Conservation (phyloP, 352 stramenopile species). For the Globisporangium megalacanthum region DNA sequence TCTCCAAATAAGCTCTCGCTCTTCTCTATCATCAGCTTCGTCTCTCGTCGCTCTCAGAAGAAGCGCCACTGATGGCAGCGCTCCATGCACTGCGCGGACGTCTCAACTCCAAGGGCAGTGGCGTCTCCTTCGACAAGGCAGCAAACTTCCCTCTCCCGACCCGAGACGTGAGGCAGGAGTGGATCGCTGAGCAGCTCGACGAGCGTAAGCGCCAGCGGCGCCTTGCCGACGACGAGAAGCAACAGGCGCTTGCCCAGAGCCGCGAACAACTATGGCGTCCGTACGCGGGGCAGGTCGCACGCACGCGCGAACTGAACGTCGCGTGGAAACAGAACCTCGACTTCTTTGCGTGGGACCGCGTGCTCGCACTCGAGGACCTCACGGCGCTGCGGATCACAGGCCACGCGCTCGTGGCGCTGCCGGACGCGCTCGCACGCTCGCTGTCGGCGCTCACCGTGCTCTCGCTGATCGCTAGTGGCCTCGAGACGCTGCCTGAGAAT, state of each 20-base stretch:
- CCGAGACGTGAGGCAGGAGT: slow-evolving; percentile 31
- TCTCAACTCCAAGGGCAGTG: not conserved
- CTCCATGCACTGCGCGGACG: slow-evolving; percentile 7
- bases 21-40: too few species aligned
- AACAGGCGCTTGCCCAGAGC: not conserved
- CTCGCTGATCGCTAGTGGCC: slow-evolving; percentile 38
- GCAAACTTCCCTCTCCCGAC: not conserved
- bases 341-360: slow-evolving; percentile 48
- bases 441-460: slow-evolving; percentile 38
- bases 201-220: slow-evolving; percentile 36
- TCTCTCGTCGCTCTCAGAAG: not conserved
- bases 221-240: slow-evolving; percentile 13
- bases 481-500: slow-evolving; percentile 43
- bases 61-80: slow-evolving; percentile 10
- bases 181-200: slow-evolving; percentile 40
- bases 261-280: slow-evolving; percentile 45
- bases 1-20: too few species aligned
- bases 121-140: not conserved
- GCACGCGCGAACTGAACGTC: slow-evolving; percentile 56
- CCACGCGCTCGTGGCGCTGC: slow-evolving; percentile 28
- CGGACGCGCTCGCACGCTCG: slow-evolving; percentile 17
- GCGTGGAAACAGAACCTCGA: slow-evolving; percentile 53
- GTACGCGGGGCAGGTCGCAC: slow-evolving; percentile 26
- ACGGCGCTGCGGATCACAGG: slow-evolving; percentile 52
- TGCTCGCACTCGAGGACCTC: slow-evolving; percentile 35